Base-by-base conservation (phyloP, 768 basidiomycete genomes). In the Collybia sp. region DNA sequence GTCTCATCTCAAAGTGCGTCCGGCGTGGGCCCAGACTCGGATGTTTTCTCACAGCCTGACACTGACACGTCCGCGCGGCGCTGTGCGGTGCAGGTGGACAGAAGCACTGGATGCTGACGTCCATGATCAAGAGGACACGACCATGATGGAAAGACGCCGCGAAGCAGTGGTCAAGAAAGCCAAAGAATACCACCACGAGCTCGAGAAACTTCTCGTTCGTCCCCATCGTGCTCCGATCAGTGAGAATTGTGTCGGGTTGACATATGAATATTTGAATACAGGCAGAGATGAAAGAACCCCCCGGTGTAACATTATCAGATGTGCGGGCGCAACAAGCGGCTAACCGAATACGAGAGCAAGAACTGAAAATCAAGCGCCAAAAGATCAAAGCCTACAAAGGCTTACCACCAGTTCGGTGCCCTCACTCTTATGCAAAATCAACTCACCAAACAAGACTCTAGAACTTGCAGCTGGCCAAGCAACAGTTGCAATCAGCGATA, bases 371-470 rank as follows among this genome's bases (percentile, higher is more conserved):
- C 19, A 78, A 77, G 49, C 59, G 68, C 20, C 66, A 67, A 2
- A 74, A 69, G 51, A 52, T 77, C 19, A 64, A 66, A 45, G 67
- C 72, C 4, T 79, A 76, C 53, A 70, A 70, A 50, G 76, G 75
- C 0, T 58, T 80, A 10, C 76, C 77, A 13, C 75, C 77, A 1
- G 77, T 77, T 56, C 25, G 25, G 25, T 25, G 25, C 25, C 25
- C 25, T 25, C 25, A 8, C 8, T 25, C 25, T 25, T 25, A 2
- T 43, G 12, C 16, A 35, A 37, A 13, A 15, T 40, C 12, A 2
- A 39, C 12, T 36, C 16, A 38, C 25, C 9, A 40, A 19, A 38
- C 11, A 12, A 30, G n/a, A 11, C 40, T 9, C 1, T 39, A 77
- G 77, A 75, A 77, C 43, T 51, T 77, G 5, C 71, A 76, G 5